Base-by-base conservation (phyloP, 306 rosid genomes). In the Phaseolus lunatus region DNA sequence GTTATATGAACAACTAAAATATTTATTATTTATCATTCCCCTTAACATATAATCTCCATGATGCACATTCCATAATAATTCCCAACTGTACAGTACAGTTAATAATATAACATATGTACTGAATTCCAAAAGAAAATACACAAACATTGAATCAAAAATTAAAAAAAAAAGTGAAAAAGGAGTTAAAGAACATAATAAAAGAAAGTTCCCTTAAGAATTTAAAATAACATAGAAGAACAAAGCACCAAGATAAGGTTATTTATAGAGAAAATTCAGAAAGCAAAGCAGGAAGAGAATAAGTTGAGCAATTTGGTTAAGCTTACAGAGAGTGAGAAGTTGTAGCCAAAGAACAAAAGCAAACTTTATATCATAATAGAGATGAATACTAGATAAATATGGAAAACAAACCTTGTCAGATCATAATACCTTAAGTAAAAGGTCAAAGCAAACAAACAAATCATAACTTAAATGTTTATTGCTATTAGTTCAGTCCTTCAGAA, bases 321-420 rank as follows among this genome's bases (percentile, higher is more conserved):
- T 86, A 89, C 93, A 78, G 27, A 84, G 3, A 47, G 86, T 57
- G 69, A 90, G 93, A 78, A 89, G 89, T 72, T 89, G 93, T 64
- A 89, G 70, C 93, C 93, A 89, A 78, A 89, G 72, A 56, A 89
- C 87, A 84, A 89, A 86, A 49, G 87, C 93, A 84, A 89, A 83
- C 85, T 89, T 89, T 78, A 81, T 37, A 20, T 84, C 90, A 66
- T 84, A 72, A 82, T 86, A 89, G 78, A 86, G 80, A 1, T 89
- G 93, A 81, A 89, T 68, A 89, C 90, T 89, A 84, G 75, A 71
- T 31, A 68, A 56, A 69, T 9, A 58, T 43, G 18, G 24, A 7
- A 10, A 20, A 73, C 44, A 44, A 70, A 37, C 29, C 61, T 56
- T 48, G 73, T 86, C 29, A 85, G 82, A 81, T 62, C 62, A 22